Evolutionary conservation across 2,329 filamentous ascomycete species (phyloP).

Genomic region (Alternaria sp.): DNA sequence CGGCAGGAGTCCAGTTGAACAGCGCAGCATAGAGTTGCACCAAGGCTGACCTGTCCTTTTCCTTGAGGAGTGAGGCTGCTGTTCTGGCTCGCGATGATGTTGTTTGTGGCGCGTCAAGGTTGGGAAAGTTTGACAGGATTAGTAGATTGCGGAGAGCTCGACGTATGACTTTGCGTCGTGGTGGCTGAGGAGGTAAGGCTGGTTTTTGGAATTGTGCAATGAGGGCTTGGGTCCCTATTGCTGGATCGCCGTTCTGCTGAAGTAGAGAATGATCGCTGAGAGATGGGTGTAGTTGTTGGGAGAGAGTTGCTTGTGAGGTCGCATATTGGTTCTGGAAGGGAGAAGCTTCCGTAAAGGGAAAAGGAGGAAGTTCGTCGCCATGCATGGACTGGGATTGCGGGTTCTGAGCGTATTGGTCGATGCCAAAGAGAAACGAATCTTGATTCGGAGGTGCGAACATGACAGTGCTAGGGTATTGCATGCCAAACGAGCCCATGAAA

Average conservation of each 20-base stretch:
- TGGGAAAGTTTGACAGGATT: slow-evolving; percentile 59
- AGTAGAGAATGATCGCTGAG: slow-evolving; percentile 40
- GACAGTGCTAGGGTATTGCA: slow-evolving; percentile 37
- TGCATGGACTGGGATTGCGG: slow-evolving; percentile 26
- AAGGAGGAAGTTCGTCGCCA: slow-evolving; percentile 31
- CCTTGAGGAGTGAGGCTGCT: slow-evolving; percentile 49
- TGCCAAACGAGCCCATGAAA: slow-evolving; percentile 36
- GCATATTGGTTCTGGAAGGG: slow-evolving; percentile 27
- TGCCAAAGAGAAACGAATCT: slow-evolving; percentile 49
- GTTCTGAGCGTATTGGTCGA: slow-evolving; percentile 46
- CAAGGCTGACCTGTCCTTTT: slow-evolving; percentile 57
- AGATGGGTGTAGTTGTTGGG: slow-evolving; percentile 31
- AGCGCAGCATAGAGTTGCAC: slow-evolving; percentile 62
- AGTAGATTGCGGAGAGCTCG: slow-evolving; percentile 65
- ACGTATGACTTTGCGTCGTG: slow-evolving; percentile 52
- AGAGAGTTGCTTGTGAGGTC: slow-evolving; percentile 33
- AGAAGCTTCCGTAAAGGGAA: slow-evolving; percentile 35
- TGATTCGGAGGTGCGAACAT: slow-evolving; percentile 47
- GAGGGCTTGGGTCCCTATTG: slow-evolving; percentile 31
- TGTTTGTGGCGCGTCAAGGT: slow-evolving; percentile 52
- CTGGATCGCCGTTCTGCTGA: slow-evolving; percentile 17
- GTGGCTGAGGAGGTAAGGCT: slow-evolving; percentile 29
- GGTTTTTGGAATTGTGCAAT: slow-evolving; percentile 35
- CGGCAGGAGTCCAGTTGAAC: slow-evolving; percentile 43
- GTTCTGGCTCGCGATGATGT: slow-evolving; percentile 59